Evolutionary conservation across 257 asterid genomes (phyloP).

Genomic region (Verbena officinalis): DNA sequence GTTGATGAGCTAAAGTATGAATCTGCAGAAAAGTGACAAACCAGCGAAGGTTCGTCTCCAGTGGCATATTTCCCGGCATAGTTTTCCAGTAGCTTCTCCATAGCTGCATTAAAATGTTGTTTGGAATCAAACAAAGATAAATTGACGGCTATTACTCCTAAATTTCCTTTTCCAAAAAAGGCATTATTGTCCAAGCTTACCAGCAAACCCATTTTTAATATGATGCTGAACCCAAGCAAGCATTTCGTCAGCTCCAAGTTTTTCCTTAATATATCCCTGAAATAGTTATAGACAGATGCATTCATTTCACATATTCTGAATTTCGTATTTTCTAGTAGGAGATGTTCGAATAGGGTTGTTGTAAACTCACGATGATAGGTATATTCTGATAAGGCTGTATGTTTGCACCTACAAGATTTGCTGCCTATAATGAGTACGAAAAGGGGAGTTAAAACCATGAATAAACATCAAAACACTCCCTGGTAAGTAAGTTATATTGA

Average conservation of each 20-base stretch:
- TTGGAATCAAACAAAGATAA: conserved; percentile 24
- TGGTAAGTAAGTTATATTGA: not conserved
- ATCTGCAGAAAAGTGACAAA: conserved; percentile 36
- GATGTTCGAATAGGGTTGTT: conserved; percentile 21
- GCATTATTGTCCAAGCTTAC: conserved; percentile 42
- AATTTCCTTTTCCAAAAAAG: not conserved
- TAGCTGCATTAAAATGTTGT: conserved; percentile 57
- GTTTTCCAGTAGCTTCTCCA: conserved; percentile 67
- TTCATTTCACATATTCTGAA: conserved; percentile 12
- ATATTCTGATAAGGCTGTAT: conserved; percentile 68
- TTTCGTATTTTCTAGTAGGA: not conserved
- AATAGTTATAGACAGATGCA: not conserved
- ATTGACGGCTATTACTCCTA: conserved; percentile 15
- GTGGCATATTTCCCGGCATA: conserved; percentile 77
- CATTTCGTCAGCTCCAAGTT: conserved; percentile 72
- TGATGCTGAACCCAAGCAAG: conserved; percentile 63
- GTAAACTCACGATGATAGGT: conserved; percentile 51
- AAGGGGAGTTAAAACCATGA: conserved; percentile 24
- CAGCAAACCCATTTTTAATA: conserved; percentile 65
- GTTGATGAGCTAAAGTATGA: conserved; percentile 7
- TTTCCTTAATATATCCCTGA: conserved; percentile 61
- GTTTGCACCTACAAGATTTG: conserved; percentile 55
- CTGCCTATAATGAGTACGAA: conserved; percentile 52
- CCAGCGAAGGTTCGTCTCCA: conserved; percentile 71
- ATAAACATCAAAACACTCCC: not conserved